Base-by-base conservation (phyloP, 73 alveolate genomes). In the Stentor coeruleus region DNA sequence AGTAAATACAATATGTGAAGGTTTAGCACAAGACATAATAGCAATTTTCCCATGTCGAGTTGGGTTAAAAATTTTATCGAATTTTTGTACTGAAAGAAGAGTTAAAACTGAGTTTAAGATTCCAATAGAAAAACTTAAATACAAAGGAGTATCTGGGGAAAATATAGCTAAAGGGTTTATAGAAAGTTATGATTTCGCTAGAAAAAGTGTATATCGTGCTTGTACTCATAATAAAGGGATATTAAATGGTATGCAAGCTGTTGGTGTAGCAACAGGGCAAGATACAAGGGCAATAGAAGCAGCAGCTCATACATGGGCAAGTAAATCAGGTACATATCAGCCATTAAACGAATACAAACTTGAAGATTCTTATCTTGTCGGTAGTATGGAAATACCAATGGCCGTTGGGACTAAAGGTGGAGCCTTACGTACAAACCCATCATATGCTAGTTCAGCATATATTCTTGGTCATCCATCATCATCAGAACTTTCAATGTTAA, bases 191-290 rank as follows among this genome's bases (percentile, higher is more conserved):
- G 84, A 90, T 81, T 96, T 95, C 74, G 99, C 99, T 38, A 85
- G 81, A 59, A 85, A 85, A 35, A 98, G 95, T 82, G 93, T 90
- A 28, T 89, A 88, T 76, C 87, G 99, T 77, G 99, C 99, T 3
- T 87, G 98, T 26, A 97, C 99, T 28, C 99, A 97, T 75, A 97
- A 97, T 81, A 97, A 97, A 86, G 99, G 99, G 58, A 97, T 97
- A 39, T 91, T 97, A 93, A 97, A 97, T 87, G 99, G 99, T n/a
- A 94, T 97, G 28, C 99, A 96, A 86, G 99, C 99, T 0, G 99
- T 93, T 4, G 98, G 99, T 14, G 80, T 95, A 15, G 99, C 99
- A 57, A 77, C 98, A 1, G 99, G 99, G 26, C 94, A 97, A 87
- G 99, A 97, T 87, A 92, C 96, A 89, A 89, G 99, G 38, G 99